A percentile compares a stretch with the other conserved stretches of the same genome.
Conservation (phyloP, 1,284 basidiomycete species). For the Rhodofomes roseus region DNA sequence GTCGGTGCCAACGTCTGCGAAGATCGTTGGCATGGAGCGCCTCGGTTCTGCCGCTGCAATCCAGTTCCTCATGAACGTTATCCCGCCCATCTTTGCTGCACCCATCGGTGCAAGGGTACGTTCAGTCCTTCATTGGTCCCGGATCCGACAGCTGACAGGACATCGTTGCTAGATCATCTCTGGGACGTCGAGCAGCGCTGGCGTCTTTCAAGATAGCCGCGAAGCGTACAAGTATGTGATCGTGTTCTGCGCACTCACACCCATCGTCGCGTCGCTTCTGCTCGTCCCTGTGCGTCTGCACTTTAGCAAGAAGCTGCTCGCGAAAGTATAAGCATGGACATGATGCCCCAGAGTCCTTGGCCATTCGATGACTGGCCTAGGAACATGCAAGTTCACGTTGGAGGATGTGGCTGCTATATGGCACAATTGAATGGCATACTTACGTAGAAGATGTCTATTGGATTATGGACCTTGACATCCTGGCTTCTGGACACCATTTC, state of each 20-base stretch:
- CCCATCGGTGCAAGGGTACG: conserved; percentile 5
- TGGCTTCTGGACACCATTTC: too few species aligned
- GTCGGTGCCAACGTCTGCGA: conserved; percentile 3
- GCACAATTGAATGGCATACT: too few species aligned
- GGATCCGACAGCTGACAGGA: neutral
- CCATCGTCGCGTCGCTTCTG: conserved; percentile 1
- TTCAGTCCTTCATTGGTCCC: neutral
- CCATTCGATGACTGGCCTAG: too few species aligned
- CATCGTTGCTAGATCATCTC: neutral
- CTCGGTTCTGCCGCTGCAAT: conserved; percentile 8
- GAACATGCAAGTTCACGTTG: too few species aligned
- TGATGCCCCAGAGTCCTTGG: neutral
- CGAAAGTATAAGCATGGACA: conserved; percentile 1
- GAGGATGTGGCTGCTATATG: too few species aligned
- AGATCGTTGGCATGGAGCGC: conserved; percentile 8
- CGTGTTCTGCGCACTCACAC: conserved; percentile 6
- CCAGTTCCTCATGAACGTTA: conserved; percentile 11
- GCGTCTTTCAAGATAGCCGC: neutral
- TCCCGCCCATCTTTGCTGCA: conserved; percentile 9
- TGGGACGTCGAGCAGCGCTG: neutral
- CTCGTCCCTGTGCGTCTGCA: conserved; percentile 6
- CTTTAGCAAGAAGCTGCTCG: conserved; percentile 7
- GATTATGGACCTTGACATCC: too few species aligned
- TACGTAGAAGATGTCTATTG: too few species aligned
- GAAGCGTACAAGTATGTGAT: conserved; percentile 7